phyloP scores from a whole-genome alignment of 106 monocot species.

The Gastrodia elata region DNA sequence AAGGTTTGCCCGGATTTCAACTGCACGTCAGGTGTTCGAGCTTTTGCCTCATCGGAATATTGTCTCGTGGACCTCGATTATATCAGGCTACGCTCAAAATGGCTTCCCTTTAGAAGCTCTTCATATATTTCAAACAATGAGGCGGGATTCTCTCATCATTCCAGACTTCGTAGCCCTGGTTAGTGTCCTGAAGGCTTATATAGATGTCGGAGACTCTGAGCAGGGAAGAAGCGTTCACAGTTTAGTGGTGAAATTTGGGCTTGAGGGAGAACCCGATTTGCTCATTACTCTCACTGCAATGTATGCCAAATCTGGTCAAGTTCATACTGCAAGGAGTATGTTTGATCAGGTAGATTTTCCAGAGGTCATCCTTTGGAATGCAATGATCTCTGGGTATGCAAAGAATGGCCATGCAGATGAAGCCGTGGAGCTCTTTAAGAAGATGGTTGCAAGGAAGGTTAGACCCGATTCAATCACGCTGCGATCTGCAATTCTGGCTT shows the following conservation, averaged over 20 bases:
- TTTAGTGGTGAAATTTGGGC: slow-evolving; percentile 43
- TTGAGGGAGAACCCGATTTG: slow-evolving; percentile 44
- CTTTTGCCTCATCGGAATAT: slow-evolving; percentile 25
- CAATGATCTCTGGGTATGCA: slow-evolving; percentile 83
- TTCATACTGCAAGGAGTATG: slow-evolving; percentile 29
- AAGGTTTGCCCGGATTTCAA: slow-evolving; percentile 22
- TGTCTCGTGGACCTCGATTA: slow-evolving; percentile 62
- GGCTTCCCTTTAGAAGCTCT: slow-evolving; percentile 38
- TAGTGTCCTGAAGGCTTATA: slow-evolving; percentile 58
- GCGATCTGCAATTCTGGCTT: slow-evolving; percentile 42
- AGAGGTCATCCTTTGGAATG: slow-evolving; percentile 62
- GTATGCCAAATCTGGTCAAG: slow-evolving; percentile 67
- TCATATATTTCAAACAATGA: slow-evolving; percentile 34
- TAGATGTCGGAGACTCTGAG: slow-evolving; percentile 35
- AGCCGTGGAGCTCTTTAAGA: slow-evolving; percentile 46
- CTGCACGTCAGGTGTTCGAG: slow-evolving; percentile 34
- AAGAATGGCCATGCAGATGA: slow-evolving; percentile 50
- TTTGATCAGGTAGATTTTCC: slow-evolving; percentile 31
- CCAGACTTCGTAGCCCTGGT: slow-evolving; percentile 65
- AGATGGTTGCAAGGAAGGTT: slow-evolving; percentile 22
- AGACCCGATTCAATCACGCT: slow-evolving; percentile 64
- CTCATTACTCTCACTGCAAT: slow-evolving; percentile 42
- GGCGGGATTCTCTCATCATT: slow-evolving; percentile 5
- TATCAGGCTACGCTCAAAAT: slow-evolving; percentile 56
- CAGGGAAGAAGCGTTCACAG: slow-evolving; percentile 46